Percentiles rank a stretch among this genome's conserved stretches.
Evolutionary conservation across 345 rosid species (phyloP).

Genomic region (Eucalyptus curtisii): DNA sequence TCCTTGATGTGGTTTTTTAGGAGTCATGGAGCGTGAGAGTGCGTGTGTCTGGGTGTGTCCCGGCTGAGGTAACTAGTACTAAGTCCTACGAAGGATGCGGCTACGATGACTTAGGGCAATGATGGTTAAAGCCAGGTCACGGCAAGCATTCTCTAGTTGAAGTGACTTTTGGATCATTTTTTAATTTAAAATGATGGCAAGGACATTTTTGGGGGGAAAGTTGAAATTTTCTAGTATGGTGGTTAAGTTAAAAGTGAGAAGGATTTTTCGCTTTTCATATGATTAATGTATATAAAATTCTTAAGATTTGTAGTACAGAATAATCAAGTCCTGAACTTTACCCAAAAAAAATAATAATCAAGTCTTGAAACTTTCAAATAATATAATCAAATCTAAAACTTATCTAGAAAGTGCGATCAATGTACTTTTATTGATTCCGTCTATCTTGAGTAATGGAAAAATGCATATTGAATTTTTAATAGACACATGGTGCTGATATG

Average conservation of each 20-base stretch:
- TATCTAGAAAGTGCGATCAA: not conserved
- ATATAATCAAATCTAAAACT: not conserved
- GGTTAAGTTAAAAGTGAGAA: not conserved
- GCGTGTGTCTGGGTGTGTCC: not conserved
- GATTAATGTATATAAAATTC: not conserved
- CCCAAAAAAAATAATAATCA: too few relatives aligned
- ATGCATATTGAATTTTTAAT: not conserved
- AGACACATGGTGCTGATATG: not conserved
- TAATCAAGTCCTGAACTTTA: fast-evolving
- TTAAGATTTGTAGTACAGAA: not conserved
- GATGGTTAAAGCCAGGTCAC: not conserved
- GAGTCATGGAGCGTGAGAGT: not conserved
- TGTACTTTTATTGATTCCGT: not conserved
- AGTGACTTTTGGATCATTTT: not conserved
- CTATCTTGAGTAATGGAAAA: not conserved
- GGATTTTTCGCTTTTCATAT: not conserved
- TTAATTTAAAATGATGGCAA: not conserved
- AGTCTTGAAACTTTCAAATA: not conserved
- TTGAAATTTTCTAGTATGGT: not conserved
- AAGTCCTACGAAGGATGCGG: not conserved
- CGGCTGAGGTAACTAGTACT: not conserved
- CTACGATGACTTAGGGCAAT: not conserved
- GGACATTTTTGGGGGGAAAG: not conserved
- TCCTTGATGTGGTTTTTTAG: not conserved
- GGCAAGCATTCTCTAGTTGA: not conserved